Conservation (phyloP, 2,329 filamentous ascomycete genomes). For the Pseudocercospora vitis region DNA sequence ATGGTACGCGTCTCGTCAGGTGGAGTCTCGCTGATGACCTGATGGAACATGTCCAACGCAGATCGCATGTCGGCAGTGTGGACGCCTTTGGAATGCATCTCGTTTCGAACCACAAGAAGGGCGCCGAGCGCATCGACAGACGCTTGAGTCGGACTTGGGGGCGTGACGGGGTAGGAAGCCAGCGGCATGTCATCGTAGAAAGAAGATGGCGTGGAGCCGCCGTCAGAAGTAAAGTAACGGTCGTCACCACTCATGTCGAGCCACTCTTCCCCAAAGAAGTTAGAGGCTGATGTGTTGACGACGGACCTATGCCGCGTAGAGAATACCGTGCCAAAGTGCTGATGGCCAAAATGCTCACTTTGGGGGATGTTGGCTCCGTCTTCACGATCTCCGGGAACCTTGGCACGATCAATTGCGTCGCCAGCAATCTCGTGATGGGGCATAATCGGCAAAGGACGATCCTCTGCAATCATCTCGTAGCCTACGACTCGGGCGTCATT, state of each 20-base stretch:
- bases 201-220: not conserved
- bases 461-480: not conserved
- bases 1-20: not conserved
- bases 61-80: not conserved
- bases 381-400: not conserved
- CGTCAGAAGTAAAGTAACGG: slow-evolving; percentile 11
- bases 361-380: not conserved
- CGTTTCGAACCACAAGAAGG: not conserved
- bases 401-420: not conserved
- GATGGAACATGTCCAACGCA: not conserved
- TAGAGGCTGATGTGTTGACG: too few relatives aligned
- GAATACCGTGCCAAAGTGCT: too few relatives aligned
- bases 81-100: not conserved
- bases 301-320: too few relatives aligned
- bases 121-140: not conserved
- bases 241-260: not conserved
- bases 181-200: not conserved
- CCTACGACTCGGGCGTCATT: not conserved
- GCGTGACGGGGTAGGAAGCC: not conserved
- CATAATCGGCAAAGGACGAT: slow-evolving; percentile 4
- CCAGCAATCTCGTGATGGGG: too few relatives aligned
- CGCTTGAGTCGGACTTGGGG: not conserved
- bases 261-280: not conserved
- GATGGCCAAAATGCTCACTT: too few relatives aligned
- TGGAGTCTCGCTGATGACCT: not conserved